These are phyloP conservation scores for Plasmodium vivax DNA, from an alignment of 169 alveolate genomes.

Conservation along the genomic window DNA sequence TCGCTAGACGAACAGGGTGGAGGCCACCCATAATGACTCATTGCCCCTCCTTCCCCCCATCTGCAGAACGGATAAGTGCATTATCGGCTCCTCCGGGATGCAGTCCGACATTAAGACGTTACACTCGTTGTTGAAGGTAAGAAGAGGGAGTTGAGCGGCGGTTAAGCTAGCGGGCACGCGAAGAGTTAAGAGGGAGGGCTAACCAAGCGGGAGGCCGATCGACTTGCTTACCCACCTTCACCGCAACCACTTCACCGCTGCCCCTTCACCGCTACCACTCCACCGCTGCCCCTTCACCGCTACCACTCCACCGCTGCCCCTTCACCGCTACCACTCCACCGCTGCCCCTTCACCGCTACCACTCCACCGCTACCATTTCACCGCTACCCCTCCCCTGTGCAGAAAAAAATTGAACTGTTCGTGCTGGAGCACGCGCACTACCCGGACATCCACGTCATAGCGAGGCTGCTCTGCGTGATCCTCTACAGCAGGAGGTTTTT, in stretches of 20 bases:
- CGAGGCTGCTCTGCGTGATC: conserved; percentile 91
- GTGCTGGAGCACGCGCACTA: conserved; percentile 86
- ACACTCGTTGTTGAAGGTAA: conserved; percentile 85
- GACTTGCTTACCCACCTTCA: no score
- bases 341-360: no score
- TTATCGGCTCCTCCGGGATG: conserved; percentile 94
- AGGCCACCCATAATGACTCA: not conserved
- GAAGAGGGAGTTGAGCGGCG: not conserved
- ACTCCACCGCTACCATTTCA: not conserved
- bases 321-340: no score
- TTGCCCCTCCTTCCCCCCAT: not conserved
- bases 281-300: no score
- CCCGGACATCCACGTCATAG: conserved; percentile 91
- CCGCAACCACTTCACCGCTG: no score
- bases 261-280: no score
- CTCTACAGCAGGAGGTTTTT: conserved; percentile 94
- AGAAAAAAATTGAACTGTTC: conserved; percentile 91
- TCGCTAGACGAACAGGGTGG: not conserved
- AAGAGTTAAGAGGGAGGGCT: not conserved
- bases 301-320: no score
- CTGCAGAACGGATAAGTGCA: conserved; percentile 87
- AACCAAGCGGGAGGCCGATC: no score
- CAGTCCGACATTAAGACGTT: conserved; percentile 93
- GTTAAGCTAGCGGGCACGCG: not conserved
- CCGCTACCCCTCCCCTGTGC: conserved; percentile 19